A percentile compares a stretch with the other conserved stretches of the same genome.
Conservation (phyloP, 495 filamentous ascomycete species). For the Venustampulla echinocandica region DNA sequence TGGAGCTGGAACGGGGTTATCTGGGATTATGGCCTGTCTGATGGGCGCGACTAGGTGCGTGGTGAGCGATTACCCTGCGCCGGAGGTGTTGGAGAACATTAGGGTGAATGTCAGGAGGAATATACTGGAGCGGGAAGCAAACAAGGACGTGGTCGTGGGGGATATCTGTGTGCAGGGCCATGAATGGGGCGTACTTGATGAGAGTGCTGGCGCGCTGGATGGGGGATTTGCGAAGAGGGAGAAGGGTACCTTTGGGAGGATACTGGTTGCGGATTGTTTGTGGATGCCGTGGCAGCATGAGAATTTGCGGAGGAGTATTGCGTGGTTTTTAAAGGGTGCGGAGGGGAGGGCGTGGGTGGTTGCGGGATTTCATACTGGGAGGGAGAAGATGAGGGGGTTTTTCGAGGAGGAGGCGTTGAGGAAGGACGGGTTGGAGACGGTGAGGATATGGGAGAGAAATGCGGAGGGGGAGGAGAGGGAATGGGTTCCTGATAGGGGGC, state of each 20-base stretch:
- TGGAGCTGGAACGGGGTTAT: slow-evolving; percentile 64
- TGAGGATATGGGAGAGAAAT: slow-evolving; percentile 69
- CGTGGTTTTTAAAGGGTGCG: slow-evolving; percentile 55
- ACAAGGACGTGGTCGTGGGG: not conserved
- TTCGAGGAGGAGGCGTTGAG: slow-evolving; percentile 51
- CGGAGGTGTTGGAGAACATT: slow-evolving; percentile 52
- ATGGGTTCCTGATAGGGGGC: slow-evolving; percentile 55
- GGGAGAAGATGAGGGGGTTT: slow-evolving; percentile 61
- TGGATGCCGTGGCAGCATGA: slow-evolving; percentile 78
- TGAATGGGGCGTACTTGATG: slow-evolving; percentile 53
- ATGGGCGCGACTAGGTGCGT: slow-evolving; percentile 54
- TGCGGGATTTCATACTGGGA: slow-evolving; percentile 78
- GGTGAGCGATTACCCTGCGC: slow-evolving; percentile 70
- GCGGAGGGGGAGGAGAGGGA: slow-evolving; percentile 53
- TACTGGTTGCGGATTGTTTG: slow-evolving; percentile 75
- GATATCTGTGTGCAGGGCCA: slow-evolving; percentile 47
- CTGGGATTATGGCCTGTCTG: slow-evolving; percentile 57
- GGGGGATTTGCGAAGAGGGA: slow-evolving; percentile 45
- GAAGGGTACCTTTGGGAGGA: slow-evolving; percentile 49
- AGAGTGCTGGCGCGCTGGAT: slow-evolving; percentile 38
- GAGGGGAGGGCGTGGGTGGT: slow-evolving; percentile 48
- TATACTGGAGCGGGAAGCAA: slow-evolving; percentile 23
- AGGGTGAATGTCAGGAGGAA: slow-evolving; percentile 52
- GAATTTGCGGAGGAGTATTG: slow-evolving; percentile 60
- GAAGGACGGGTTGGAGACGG: slow-evolving; percentile 53